phyloP scores from a whole-genome alignment of 1,284 basidiomycete species.

The Austropuccinia psidii region DNA sequence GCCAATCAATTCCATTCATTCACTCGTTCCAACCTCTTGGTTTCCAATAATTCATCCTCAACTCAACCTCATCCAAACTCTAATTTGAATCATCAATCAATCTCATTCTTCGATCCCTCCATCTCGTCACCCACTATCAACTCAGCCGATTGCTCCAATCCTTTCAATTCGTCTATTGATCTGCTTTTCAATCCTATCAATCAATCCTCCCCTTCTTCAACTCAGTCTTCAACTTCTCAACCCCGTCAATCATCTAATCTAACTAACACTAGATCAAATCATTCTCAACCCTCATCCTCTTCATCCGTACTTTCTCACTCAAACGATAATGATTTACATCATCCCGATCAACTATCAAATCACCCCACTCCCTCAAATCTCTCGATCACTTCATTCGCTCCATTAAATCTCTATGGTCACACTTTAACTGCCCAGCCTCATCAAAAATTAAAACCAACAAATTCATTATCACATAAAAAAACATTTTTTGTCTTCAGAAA shows the following conservation, averaged over 20 bases:
- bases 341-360: background rate
- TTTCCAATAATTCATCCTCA: background rate
- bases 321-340: constrained; percentile 1
- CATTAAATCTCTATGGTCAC: constrained; percentile 30
- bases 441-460: constrained; percentile 36
- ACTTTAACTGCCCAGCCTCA: background rate
- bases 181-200: background rate
- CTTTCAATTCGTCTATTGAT: background rate
- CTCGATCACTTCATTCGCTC: constrained; percentile 22
- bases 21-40: background rate
- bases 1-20: background rate
- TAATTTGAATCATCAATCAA: background rate
- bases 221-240: background rate
- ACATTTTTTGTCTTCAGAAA: constrained; percentile 41
- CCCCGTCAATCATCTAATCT: background rate
- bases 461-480: constrained; percentile 39
- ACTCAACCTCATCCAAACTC: background rate
- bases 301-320: constrained; percentile 12
- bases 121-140: background rate
- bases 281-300: constrained; percentile 30
- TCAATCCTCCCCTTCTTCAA: background rate
- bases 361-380: constrained; percentile 3
- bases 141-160: background rate
- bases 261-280: constrained; percentile 13
- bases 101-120: constrained; percentile 18